Evolutionary conservation across 1,139 yeast species (phyloP).

Genomic region (Debaryomycetaceae sp.): DNA sequence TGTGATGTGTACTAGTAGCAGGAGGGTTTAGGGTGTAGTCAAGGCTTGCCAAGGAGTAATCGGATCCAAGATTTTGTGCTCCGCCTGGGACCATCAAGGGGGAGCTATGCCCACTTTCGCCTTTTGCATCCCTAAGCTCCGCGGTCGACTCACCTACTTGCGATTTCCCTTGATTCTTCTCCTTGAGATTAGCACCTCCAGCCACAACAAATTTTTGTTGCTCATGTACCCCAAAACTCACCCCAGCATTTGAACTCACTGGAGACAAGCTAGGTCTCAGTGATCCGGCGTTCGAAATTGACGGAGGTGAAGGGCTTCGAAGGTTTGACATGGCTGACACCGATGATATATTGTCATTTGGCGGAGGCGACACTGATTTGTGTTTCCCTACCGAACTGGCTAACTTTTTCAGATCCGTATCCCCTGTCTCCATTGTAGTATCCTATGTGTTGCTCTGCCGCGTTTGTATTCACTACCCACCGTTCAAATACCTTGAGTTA

Average conservation of each 20-base stretch:
- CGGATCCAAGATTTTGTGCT: constrained; percentile 2
- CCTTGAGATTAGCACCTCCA: constrained; percentile 47
- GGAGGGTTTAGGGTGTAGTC: constrained; percentile 34
- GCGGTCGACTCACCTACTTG: background rate
- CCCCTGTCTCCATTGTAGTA: constrained; percentile 4
- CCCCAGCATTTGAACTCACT: constrained; percentile 1
- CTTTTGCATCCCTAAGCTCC: background rate
- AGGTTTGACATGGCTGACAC: constrained; percentile 54
- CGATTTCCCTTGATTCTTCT: constrained; percentile 10
- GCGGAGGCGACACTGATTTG: constrained; percentile 6
- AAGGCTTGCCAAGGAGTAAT: constrained; percentile 21
- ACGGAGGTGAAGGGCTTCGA: constrained; percentile 69
- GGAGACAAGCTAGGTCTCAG: constrained; percentile 13
- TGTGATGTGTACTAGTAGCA: constrained; percentile 39
- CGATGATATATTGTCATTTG: constrained; percentile 33
- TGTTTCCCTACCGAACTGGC: constrained; percentile 3
- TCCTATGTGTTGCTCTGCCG: background rate
- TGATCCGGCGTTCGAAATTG: constrained; percentile 45
- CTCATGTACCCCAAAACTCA: constrained; percentile 1
- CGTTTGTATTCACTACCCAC: background rate
- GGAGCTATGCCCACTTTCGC: background rate
- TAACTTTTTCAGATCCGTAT: constrained; percentile 4
- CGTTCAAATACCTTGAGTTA: background rate
- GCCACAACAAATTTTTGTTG: constrained; percentile 44
- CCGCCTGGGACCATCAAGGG: background rate